Conservation (phyloP, 805 yeast species). For the Pichia heedii region DNA sequence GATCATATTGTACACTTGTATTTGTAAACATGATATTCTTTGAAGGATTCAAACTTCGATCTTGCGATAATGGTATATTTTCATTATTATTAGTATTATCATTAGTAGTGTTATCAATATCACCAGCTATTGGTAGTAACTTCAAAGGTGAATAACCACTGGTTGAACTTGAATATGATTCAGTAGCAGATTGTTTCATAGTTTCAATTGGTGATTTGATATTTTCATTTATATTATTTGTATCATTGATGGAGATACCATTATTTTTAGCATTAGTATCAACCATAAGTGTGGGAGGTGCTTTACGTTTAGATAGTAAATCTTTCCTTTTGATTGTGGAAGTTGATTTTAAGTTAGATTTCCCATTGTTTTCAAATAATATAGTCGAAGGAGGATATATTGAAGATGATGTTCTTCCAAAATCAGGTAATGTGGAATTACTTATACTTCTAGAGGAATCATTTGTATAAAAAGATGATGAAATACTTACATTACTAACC, state of each 20-base stretch:
- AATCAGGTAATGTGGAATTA: conserved; percentile 5
- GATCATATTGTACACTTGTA: conserved; percentile 2
- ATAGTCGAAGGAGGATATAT: conserved; percentile 6
- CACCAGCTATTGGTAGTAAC: background rate
- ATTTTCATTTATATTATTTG: too few relatives aligned
- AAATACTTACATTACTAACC: background rate
- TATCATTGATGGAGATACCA: too few relatives aligned
- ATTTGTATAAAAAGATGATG: conserved; percentile 9
- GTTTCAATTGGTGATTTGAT: conserved; percentile 2
- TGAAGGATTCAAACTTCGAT: background rate
- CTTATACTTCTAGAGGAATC: conserved; percentile 1
- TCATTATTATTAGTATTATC: background rate
- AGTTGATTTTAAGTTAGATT: background rate
- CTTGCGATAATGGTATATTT: background rate
- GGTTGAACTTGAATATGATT: background rate
- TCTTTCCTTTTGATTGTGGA: conserved; percentile 7
- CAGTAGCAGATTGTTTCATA: conserved; percentile 1
- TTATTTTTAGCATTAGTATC: background rate
- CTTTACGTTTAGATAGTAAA: conserved; percentile 8
- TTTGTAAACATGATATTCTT: background rate
- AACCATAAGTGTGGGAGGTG: conserved; percentile 5
- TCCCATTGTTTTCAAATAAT: background rate
- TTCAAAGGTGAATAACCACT: conserved; percentile 6
- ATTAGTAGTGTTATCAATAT: background rate
- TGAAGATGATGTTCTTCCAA: conserved; percentile 4